Conservation (phyloP, 495 filamentous ascomycete genomes). For the Platismatia glauca region DNA sequence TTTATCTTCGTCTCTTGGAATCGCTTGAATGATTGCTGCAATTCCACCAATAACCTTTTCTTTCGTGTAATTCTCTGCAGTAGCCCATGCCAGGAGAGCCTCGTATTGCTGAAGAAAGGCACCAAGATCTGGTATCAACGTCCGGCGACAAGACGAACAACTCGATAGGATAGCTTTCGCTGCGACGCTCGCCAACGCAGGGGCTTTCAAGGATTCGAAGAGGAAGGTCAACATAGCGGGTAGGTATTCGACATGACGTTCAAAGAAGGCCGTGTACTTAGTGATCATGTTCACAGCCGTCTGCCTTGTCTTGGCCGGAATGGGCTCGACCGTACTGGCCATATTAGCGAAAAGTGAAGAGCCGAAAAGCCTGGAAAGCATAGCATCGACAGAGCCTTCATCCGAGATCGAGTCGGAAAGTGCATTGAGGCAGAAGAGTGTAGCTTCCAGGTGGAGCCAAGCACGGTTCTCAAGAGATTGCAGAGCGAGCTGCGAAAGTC, state of each 20-base stretch:
- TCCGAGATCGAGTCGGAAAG: constrained; percentile 68
- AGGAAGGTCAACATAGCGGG: constrained; percentile 72
- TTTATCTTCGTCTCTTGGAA: constrained; percentile 55
- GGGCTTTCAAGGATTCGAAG: constrained; percentile 62
- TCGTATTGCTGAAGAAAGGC: constrained; percentile 73
- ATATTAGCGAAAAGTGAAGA: constrained; percentile 54
- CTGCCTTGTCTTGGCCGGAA: constrained; percentile 64
- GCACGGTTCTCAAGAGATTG: constrained; percentile 47
- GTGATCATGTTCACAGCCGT: constrained; percentile 71
- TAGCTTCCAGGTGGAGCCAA: constrained; percentile 75
- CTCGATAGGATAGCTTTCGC: constrained; percentile 72
- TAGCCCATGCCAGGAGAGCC: constrained; percentile 49
- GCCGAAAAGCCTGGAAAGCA: constrained; percentile 59
- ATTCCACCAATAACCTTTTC: constrained; percentile 77
- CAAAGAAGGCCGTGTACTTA: constrained; percentile 74
- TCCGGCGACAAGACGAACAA: constrained; percentile 68
- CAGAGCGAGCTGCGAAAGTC: constrained; percentile 57
- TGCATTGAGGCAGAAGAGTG: constrained; percentile 67
- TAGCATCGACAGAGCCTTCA: constrained; percentile 54
- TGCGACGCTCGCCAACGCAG: constrained; percentile 57
- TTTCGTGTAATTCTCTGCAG: constrained; percentile 61
- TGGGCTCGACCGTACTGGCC: constrained; percentile 34
- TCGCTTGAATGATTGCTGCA: constrained; percentile 72
- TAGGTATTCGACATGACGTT: constrained; percentile 58
- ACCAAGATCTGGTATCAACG: constrained; percentile 60